Evolutionary conservation across 2,329 filamentous ascomycete species (phyloP).

Genomic region (Talaromyces sp.): DNA sequence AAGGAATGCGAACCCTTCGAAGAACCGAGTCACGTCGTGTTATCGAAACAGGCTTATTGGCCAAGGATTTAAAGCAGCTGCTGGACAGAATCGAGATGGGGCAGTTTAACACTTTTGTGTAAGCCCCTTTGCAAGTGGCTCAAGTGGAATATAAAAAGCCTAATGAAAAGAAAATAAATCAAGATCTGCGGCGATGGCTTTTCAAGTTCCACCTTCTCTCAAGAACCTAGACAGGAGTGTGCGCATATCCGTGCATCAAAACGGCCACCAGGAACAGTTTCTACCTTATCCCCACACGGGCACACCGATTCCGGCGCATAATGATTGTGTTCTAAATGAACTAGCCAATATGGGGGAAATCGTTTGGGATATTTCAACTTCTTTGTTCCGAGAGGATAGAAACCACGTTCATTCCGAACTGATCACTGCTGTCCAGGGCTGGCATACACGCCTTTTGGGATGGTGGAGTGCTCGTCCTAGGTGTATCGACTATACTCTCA

Average conservation of each 20-base stretch:
- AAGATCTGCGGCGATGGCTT: slow-evolving; percentile 5
- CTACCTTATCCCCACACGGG: slow-evolving; percentile 20
- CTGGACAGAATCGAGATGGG: slow-evolving; percentile 17
- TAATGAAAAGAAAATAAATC: background rate
- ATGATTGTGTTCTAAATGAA: slow-evolving; percentile 21
- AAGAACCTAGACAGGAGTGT: slow-evolving; percentile 12
- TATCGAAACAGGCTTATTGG: slow-evolving; percentile 9
- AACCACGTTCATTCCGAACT: slow-evolving; percentile 11
- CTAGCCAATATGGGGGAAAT: slow-evolving; percentile 22
- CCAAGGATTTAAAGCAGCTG: slow-evolving; percentile 14
- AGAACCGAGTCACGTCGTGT: slow-evolving; percentile 17
- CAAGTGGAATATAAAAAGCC: background rate
- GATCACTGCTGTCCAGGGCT: slow-evolving; percentile 12
- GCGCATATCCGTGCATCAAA: slow-evolving; percentile 12
- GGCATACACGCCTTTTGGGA: slow-evolving; percentile 18
- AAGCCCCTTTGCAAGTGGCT: background rate
- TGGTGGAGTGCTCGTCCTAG: slow-evolving; percentile 23
- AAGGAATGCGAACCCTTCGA: slow-evolving; percentile 10
- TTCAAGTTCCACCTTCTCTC: slow-evolving; percentile 6
- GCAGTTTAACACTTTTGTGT: slow-evolving; percentile 9
- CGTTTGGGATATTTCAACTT: slow-evolving; percentile 15
- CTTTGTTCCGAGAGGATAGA: slow-evolving; percentile 12
- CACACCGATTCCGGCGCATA: slow-evolving; percentile 16
- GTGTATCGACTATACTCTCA: slow-evolving; percentile 20
- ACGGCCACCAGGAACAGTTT: slow-evolving; percentile 18